phyloP scores from a whole-genome alignment of 1,284 basidiomycete genomes.

The Termitomyces sp. region DNA sequence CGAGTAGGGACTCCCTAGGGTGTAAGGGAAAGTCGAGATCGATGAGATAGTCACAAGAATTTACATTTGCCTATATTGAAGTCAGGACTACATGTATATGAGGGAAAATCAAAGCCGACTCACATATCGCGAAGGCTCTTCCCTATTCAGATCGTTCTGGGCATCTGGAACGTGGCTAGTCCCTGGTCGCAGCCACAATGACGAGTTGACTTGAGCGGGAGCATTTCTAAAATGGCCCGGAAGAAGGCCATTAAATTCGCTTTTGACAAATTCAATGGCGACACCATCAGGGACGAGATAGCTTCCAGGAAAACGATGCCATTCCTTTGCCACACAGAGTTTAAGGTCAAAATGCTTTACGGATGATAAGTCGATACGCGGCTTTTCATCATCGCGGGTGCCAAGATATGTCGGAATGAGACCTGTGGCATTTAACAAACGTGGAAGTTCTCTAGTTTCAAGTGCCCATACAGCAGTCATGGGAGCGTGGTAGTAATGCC shows the following conservation, averaged over 20 bases:
- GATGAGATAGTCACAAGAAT: conserved; percentile 81
- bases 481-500: conserved; percentile 90
- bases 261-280: conserved; percentile 83
- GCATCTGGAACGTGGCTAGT: conserved; percentile 61
- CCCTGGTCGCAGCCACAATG: conserved; percentile 61
- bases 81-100: conserved; percentile 7
- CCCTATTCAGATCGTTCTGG: conserved; percentile 87
- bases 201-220: conserved; percentile 21
- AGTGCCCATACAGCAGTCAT: conserved; percentile 71
- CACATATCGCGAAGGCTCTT: conserved; percentile 80
- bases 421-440: conserved; percentile 70
- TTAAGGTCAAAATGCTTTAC: conserved; percentile 69
- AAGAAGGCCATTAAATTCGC: conserved; percentile 85
- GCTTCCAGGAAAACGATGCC: conserved; percentile 92
- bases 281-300: conserved; percentile 85
- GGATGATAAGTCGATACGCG: conserved; percentile 65
- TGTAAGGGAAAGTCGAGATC: conserved; percentile 80
- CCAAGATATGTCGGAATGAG: conserved; percentile 46
- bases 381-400: conserved; percentile 43
- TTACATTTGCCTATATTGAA: conserved; percentile 57
- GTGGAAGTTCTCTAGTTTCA: conserved; percentile 76
- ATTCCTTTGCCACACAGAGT: conserved; percentile 93
- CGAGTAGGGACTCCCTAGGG: conserved; percentile 47
- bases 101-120: conserved; percentile 26
- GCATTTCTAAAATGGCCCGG: conserved; percentile 71